Evolutionary conservation across 805 yeast species (phyloP).

Genomic region (Brettanomyces custersianus): DNA sequence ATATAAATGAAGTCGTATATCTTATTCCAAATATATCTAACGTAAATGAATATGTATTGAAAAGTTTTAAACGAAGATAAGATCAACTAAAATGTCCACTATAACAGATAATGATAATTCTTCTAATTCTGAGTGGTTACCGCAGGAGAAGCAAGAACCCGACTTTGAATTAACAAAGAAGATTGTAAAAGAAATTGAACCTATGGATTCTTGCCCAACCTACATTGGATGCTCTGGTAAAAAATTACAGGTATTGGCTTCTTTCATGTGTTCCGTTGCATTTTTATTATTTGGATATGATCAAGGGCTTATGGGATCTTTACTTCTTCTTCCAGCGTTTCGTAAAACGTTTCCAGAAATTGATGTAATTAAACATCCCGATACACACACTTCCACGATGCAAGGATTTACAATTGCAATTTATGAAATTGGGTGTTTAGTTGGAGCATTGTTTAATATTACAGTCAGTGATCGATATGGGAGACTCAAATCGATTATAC

Average conservation of each 20-base stretch:
- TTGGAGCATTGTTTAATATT: slow-evolving; percentile 34
- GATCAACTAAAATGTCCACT: too few relatives aligned
- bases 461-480: slow-evolving; percentile 33
- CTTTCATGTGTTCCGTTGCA: slow-evolving; percentile 23
- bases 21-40: too few relatives aligned
- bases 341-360: slow-evolving; percentile 17
- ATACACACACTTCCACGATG: slow-evolving; percentile 27
- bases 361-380: slow-evolving; percentile 12
- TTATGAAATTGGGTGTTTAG: slow-evolving; percentile 40
- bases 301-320: slow-evolving; percentile 41
- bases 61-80: too few relatives aligned
- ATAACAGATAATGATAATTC: too few relatives aligned
- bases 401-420: slow-evolving; percentile 43
- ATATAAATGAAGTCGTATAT: too few relatives aligned
- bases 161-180: not conserved
- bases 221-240: slow-evolving; percentile 13
- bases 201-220: slow-evolving; percentile 2
- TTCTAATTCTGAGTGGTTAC: too few relatives aligned
- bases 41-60: too few relatives aligned
- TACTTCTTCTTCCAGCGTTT: slow-evolving; percentile 17
- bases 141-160: too few relatives aligned
- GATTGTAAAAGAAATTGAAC: not conserved
- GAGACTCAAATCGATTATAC: slow-evolving; percentile 28
- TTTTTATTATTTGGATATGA: slow-evolving; percentile 41
- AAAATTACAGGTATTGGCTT: slow-evolving; percentile 10